Evolutionary conservation across 2,329 filamentous ascomycete species (phyloP).

Genomic region (Aureobasidium subglaciale): DNA sequence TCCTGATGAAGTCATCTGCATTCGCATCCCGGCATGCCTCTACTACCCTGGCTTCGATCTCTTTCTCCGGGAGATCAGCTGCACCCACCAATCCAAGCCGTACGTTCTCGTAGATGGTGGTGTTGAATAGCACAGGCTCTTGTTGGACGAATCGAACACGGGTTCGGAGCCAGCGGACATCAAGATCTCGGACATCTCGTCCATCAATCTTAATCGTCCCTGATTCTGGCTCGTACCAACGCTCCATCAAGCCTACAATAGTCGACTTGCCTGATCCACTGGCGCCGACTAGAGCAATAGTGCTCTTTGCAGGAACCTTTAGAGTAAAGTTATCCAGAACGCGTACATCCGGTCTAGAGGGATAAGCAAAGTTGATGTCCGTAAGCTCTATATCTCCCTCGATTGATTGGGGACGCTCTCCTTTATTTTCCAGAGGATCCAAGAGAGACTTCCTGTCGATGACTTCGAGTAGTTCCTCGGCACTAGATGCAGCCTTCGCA

Average conservation of each 20-base stretch:
- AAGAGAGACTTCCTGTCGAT: slow-evolving; percentile 84
- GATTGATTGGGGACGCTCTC: slow-evolving; percentile 64
- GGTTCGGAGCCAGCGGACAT: slow-evolving; percentile 82
- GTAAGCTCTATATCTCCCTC: slow-evolving; percentile 80
- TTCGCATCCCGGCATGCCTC: slow-evolving; percentile 85
- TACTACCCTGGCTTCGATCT: slow-evolving; percentile 73
- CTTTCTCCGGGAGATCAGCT: slow-evolving; percentile 77
- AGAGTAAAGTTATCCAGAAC: slow-evolving; percentile 90
- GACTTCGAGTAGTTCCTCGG: slow-evolving; percentile 84
- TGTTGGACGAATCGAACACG: slow-evolving; percentile 94
- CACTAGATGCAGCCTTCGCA: slow-evolving; percentile 72
- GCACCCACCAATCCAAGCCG: slow-evolving; percentile 34
- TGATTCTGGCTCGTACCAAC: slow-evolving; percentile 78
- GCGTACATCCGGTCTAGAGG: slow-evolving; percentile 79
- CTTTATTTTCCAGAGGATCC: slow-evolving; percentile 64
- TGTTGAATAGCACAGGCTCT: slow-evolving; percentile 87
- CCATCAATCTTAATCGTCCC: slow-evolving; percentile 80
- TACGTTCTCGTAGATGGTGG: slow-evolving; percentile 81
- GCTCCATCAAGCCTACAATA: slow-evolving; percentile 76
- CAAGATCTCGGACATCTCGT: slow-evolving; percentile 74
- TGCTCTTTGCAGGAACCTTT: slow-evolving; percentile 83
- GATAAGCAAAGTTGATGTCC: slow-evolving; percentile 82
- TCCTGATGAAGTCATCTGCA: slow-evolving; percentile 76
- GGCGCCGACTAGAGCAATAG: slow-evolving; percentile 92
- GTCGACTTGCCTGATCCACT: slow-evolving; percentile 96